These are phyloP conservation scores for Kitagawia praeruptora DNA, from an alignment of 129 eudicot genomes.

Conservation along the genomic window DNA sequence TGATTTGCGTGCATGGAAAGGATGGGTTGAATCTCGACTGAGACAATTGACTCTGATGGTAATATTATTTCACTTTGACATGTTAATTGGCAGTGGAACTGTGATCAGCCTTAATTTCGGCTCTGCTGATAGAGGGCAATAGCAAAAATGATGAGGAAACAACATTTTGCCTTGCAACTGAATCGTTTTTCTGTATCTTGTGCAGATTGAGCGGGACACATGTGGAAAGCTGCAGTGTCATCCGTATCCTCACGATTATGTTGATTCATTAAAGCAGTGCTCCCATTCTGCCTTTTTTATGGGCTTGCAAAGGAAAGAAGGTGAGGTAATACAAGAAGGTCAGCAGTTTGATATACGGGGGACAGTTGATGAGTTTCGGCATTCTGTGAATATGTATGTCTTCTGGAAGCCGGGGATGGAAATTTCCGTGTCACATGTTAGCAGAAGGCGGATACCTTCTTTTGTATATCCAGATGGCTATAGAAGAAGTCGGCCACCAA, in stretches of 20 bases:
- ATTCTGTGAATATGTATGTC: slow-evolving; percentile 51
- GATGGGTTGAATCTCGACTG: slow-evolving; percentile 94
- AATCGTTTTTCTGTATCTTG: background rate
- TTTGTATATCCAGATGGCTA: slow-evolving; percentile 58
- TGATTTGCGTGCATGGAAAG: slow-evolving; percentile 89
- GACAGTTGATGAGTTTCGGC: slow-evolving; percentile 79
- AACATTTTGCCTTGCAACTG: background rate
- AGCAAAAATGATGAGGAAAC: background rate
- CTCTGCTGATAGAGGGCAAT: background rate
- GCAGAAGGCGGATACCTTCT: slow-evolving; percentile 62
- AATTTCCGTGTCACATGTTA: slow-evolving; percentile 68
- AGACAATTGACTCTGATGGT: slow-evolving; percentile 90
- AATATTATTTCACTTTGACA: slow-evolving; percentile 18
- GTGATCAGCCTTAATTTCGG: background rate
- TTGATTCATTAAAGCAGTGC: slow-evolving; percentile 46
- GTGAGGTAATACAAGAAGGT: slow-evolving; percentile 68
- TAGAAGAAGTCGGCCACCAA: slow-evolving; percentile 34
- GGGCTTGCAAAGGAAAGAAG: slow-evolving; percentile 88
- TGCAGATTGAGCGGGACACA: slow-evolving; percentile 91
- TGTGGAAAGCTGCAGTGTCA: slow-evolving; percentile 80
- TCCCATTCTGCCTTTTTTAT: slow-evolving; percentile 75
- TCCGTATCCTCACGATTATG: slow-evolving; percentile 80
- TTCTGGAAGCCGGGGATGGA: slow-evolving; percentile 95
- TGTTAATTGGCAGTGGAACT: background rate
- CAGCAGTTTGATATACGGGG: slow-evolving; percentile 92